Percentiles rank a stretch among this genome's conserved stretches.
Evolutionary conservation across 148 eudicot species (phyloP).

Genomic region (Linanthus parryae): DNA sequence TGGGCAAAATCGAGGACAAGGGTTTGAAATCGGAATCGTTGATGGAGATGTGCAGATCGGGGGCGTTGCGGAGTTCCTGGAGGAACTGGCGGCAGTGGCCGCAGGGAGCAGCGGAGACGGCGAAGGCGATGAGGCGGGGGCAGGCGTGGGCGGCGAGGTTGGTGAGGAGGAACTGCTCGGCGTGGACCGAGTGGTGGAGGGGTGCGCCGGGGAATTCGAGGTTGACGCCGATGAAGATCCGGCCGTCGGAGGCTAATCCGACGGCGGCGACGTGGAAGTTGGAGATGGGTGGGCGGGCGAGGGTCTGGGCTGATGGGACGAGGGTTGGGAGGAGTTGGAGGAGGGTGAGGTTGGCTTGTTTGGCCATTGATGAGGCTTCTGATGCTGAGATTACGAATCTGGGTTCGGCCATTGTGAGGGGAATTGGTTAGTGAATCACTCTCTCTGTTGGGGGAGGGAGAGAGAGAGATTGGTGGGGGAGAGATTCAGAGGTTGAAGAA

Average conservation of each 20-base stretch:
- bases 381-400: conserved; percentile 45
- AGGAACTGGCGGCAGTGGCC: conserved; percentile 98
- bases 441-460: background rate
- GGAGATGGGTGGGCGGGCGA: conserved; percentile 70
- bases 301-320: conserved; percentile 35
- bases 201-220: conserved; percentile 71
- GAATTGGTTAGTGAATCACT: background rate
- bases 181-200: conserved; percentile 85
- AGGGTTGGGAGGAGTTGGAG: conserved; percentile 61
- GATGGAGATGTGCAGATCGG: conserved; percentile 46
- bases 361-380: conserved; percentile 53
- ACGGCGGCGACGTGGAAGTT: conserved; percentile 66
- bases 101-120: conserved; percentile 88
- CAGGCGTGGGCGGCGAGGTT: conserved; percentile 39
- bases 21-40: conserved; percentile 25
- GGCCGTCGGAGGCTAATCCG: conserved; percentile 68
- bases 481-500: background rate
- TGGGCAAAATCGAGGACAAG: conserved; percentile 38
- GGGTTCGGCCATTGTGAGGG: conserved; percentile 32
- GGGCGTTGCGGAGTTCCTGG: conserved; percentile 65
- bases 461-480: background rate
- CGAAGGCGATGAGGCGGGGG: conserved; percentile 36
- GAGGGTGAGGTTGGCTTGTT: conserved; percentile 30
- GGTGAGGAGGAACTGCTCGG: conserved; percentile 82
- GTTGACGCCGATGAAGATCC: conserved; percentile 78